Evolutionary conservation across 108 stramenopile genomes (phyloP), one percentile per base, ranked within the genome.

Genomic region (Conticribra guillardii): DNA sequence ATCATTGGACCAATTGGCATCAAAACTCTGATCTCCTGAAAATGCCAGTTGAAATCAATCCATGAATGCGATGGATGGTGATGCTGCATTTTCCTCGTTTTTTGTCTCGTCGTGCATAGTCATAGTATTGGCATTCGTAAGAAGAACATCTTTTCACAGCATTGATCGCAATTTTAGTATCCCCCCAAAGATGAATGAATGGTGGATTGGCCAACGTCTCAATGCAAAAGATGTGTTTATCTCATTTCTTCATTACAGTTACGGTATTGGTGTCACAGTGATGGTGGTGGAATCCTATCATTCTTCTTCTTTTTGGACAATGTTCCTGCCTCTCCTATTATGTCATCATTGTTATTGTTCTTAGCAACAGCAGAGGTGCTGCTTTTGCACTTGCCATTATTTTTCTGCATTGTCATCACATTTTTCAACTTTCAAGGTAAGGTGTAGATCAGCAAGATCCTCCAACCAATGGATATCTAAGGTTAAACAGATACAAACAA

Each of bases 1-100:
- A 32, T 64, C 72, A 0, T 82, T 62, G 7, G 63, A 74, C 90
- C 90, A 91, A 26, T 70, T 76, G 14, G 53, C 53, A 44, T 86
- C 73, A 69, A 75, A 92, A 1, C 63, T 55, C 52, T 88, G 69
- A 28, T 87, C 85, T 29, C 79, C 66, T 4, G 91, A 88, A 46
- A 63, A 29, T 50, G 45, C 51, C 50, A 93, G 54, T 34, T 80
- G 34, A 48, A 87, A 74, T 26, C 31, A 19, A 47, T 74, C 60
- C 44, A 56, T 60, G 18, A 46, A 54, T 15, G 48, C 50, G 15
- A 19, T 52, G 23, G 52, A 41, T 45, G 27, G 30, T 15, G 53
- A 41, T 37, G 22, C 32, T 15, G 17, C 57, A 28, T 52, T 52
- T 60, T 37, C 58, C 48, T 51, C 16, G 0, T 47, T 51, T 21